Evolutionary conservation across 305 asterid species (phyloP).

Genomic region (Fraxinus baroniana): DNA sequence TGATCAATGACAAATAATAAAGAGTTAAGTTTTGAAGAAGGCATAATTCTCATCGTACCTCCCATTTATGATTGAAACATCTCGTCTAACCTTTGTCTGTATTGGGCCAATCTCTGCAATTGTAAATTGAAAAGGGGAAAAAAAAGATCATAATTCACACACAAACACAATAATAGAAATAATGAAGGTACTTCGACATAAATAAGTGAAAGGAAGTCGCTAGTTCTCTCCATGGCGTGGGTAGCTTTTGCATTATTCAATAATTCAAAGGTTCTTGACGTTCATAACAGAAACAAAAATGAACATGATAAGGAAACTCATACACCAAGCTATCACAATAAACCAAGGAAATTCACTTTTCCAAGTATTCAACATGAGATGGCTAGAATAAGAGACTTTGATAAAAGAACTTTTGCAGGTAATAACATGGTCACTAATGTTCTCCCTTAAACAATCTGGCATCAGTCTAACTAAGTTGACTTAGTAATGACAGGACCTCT

Average conservation of each 20-base stretch:
- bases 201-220: background rate
- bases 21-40: background rate
- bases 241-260: background rate
- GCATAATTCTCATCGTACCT: background rate
- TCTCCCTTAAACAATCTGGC: background rate
- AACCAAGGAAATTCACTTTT: background rate
- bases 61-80: slow-evolving; percentile 40
- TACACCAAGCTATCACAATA: background rate
- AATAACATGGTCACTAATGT: background rate
- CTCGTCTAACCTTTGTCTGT: slow-evolving; percentile 80
- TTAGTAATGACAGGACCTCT: background rate
- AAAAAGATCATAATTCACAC: background rate
- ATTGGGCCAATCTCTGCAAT: slow-evolving; percentile 74
- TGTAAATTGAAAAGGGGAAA: slow-evolving; percentile 11
- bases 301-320: background rate
- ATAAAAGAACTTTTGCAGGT: background rate
- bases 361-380: background rate
- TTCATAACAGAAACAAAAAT: background rate
- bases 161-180: background rate
- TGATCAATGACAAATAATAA: background rate
- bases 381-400: background rate
- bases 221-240: background rate
- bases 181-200: background rate
- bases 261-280: background rate
- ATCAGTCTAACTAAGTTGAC: background rate